phyloP scores from a whole-genome alignment of 225 moss, liverwort and hornwort species.

The Asterella californica region DNA sequence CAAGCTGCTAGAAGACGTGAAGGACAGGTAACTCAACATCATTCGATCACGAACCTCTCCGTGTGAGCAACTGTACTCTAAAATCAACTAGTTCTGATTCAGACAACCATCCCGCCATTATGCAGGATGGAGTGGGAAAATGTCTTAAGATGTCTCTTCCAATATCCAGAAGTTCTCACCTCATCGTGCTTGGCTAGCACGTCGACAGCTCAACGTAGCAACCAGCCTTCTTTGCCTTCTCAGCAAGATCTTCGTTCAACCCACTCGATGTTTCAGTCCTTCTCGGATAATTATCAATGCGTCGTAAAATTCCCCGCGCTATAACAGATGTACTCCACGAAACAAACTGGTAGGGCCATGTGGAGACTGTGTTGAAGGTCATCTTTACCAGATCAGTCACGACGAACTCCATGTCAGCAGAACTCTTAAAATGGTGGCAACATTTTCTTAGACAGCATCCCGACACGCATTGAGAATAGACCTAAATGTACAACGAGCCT shows the following conservation, averaged over 20 bases:
- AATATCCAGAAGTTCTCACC: slow-evolving; percentile 32
- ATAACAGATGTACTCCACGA: slow-evolving; percentile 91
- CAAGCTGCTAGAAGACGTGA: not conserved
- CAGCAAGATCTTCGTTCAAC: slow-evolving; percentile 56
- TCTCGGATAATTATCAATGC: slow-evolving; percentile 62
- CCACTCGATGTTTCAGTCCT: slow-evolving; percentile 37
- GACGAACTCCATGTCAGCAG: slow-evolving; percentile 90
- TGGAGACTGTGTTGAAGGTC: not conserved
- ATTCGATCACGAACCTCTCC: not conserved
- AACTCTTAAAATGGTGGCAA: slow-evolving; percentile 53
- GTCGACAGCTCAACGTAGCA: slow-evolving; percentile 92
- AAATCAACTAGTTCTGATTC: not conserved
- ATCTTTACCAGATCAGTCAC: slow-evolving; percentile 66
- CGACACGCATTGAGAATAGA: too few species aligned
- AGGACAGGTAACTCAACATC: too few species aligned
- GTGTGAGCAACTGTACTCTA: not conserved
- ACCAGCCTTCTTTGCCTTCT: slow-evolving; percentile 76
- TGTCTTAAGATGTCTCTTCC: not conserved
- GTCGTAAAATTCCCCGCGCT: slow-evolving; percentile 79
- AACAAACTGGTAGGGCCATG: slow-evolving; percentile 62
- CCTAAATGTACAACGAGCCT: too few species aligned
- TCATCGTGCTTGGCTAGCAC: slow-evolving; percentile 96
- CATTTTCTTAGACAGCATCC: too few species aligned
- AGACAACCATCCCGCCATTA: too few species aligned
- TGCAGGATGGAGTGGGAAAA: too few species aligned